Evolutionary conservation across 495 filamentous ascomycete genomes (phyloP).

Genomic region (Parmelia sp.): DNA sequence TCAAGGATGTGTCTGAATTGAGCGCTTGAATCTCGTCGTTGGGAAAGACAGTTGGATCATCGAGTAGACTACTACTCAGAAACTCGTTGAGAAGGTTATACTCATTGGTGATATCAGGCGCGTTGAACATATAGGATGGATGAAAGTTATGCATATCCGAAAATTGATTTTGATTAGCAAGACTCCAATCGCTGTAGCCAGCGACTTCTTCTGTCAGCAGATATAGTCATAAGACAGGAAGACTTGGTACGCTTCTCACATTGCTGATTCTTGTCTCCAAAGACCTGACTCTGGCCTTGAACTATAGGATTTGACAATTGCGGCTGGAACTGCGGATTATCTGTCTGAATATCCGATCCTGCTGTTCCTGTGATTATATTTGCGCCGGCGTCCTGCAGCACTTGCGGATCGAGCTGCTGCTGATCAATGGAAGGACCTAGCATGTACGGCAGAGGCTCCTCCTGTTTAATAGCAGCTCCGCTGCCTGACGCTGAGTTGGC

Average conservation of each 20-base stretch:
- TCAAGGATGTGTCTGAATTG: slow-evolving; percentile 51
- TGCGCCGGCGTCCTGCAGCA: slow-evolving; percentile 20
- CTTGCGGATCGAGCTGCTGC: slow-evolving; percentile 26
- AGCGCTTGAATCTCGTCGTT: slow-evolving; percentile 55
- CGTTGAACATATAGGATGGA: slow-evolving; percentile 91
- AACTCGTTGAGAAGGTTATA: slow-evolving; percentile 96
- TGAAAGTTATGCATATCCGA: slow-evolving; percentile 93
- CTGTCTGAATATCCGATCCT: slow-evolving; percentile 6
- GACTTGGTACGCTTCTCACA: slow-evolving; percentile 54
- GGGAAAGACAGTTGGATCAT: slow-evolving; percentile 62
- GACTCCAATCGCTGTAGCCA: slow-evolving; percentile 61
- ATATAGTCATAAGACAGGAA: slow-evolving; percentile 12
- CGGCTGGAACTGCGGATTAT: slow-evolving; percentile 8
- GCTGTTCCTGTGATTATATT: background rate
- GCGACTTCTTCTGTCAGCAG: slow-evolving; percentile 45
- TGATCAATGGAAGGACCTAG: slow-evolving; percentile 32
- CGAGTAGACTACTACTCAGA: slow-evolving; percentile 76
- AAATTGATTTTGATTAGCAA: slow-evolving; percentile 70
- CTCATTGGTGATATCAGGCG: slow-evolving; percentile 88
- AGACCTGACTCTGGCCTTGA: slow-evolving; percentile 13
- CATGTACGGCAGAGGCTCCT: slow-evolving; percentile 31
- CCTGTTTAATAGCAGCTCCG: slow-evolving; percentile 47
- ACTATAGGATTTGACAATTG: slow-evolving; percentile 6
- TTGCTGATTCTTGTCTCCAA: slow-evolving; percentile 54
- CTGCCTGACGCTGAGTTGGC: slow-evolving; percentile 57